Conservation (phyloP, 176 grass and related monocot species). For the Carex scoparia region DNA sequence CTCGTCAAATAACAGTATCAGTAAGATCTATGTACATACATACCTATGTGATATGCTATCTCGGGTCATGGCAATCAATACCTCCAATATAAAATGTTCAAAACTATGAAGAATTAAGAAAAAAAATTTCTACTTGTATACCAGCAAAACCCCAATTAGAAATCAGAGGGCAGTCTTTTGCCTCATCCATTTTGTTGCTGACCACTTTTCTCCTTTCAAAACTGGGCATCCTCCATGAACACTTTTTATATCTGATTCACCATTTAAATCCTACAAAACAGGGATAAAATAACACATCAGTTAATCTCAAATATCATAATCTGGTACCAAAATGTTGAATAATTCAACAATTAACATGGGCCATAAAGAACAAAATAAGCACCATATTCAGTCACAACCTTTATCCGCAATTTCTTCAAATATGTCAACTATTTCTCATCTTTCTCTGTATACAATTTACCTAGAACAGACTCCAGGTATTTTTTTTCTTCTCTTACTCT, state of each 20-base stretch:
- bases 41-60: conserved; percentile 8
- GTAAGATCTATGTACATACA: background rate
- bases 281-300: background rate
- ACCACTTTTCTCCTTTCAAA: conserved; percentile 93
- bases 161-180: conserved; percentile 59
- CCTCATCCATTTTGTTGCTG: conserved; percentile 97
- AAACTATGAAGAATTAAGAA: background rate
- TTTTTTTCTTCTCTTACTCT: background rate
- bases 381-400: background rate
- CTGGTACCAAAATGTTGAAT: background rate
- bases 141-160: background rate
- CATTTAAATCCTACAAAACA: conserved; percentile 56
- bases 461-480: background rate
- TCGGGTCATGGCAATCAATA: background rate
- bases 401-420: background rate
- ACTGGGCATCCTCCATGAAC: conserved; percentile 78
- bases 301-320: background rate
- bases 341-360: background rate
- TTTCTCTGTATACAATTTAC: background rate
- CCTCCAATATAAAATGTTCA: background rate
- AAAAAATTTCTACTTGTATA: background rate
- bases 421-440: background rate
- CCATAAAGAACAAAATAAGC: background rate
- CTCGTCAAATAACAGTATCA: background rate
- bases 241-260: conserved; percentile 62